Evolutionary conservation across 2,329 filamentous ascomycete genomes (phyloP), one percentile per base, ranked within the genome.

Genomic region (Exophiala sideris): DNA sequence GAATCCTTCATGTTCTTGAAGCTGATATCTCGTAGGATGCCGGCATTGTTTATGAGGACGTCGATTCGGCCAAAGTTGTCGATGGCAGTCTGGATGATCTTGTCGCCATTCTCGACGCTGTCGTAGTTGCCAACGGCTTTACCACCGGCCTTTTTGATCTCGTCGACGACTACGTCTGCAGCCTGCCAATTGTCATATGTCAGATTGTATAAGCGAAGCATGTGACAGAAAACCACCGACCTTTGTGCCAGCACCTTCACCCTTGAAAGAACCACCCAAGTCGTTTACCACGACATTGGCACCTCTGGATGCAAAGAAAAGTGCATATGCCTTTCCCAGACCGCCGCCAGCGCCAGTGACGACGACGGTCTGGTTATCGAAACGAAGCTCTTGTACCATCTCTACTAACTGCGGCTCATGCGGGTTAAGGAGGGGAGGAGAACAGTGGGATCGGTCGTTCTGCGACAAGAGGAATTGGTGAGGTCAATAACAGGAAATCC

Each of bases 1-100:
- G 87, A 76, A 72, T 99, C 94, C 73, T 87, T 94, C 83, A 97
- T 95, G 77, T 97, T 97, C 83, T 96, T 96, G 79, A 99, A 97
- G 81, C 89, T 92, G 69, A 97, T 73, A 76, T 97, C 91, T 58
- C 92, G 87, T 57, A 96, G 81, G 69, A 97, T 97, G 68, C 94
- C 92, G 58, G 94, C 94, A 70, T 97, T 99, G 82, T 99, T 99
- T 76, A 99, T 87, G 66, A 99, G 85, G 61, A 99, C 79, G 72
- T 99, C 92, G 73, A 99, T 83, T 67, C 92, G 89, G 64, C 75
- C 75, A 52, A 77, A 78, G 59, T 67, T 68, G 65, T 76, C 72
- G 59, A 78, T 74, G 33, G 75, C 75, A 12, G 75, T 76, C 18
- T 77, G 92, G 75, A 99, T 95, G 72, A 99, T 97, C 74, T 83